Conservation (phyloP, 768 basidiomycete species). For the Lactarius hatsudake region DNA sequence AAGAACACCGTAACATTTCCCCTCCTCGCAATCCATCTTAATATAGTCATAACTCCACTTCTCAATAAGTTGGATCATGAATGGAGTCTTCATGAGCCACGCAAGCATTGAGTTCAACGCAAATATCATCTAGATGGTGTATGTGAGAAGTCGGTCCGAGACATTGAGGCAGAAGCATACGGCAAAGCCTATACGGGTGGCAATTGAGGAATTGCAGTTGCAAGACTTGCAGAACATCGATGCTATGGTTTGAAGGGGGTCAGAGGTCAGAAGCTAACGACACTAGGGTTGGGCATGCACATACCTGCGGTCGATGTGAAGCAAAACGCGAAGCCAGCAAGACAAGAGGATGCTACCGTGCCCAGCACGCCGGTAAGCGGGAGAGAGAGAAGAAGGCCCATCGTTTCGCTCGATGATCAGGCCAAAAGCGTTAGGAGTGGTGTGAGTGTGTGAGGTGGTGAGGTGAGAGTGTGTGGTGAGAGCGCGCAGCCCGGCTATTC, state of each 20-base stretch:
- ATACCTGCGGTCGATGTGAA: constrained; percentile 82
- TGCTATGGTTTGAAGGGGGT: constrained; percentile 44
- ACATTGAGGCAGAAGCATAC: constrained; percentile 43
- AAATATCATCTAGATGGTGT: constrained; percentile 75
- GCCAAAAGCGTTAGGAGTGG: not conserved
- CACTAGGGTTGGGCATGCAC: constrained; percentile 27
- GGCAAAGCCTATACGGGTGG: constrained; percentile 93
- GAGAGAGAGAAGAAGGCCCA: constrained; percentile 74
- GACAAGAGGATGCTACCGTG: constrained; percentile 76
- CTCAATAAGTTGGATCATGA: constrained; percentile 82
- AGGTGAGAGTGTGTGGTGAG: not conserved
- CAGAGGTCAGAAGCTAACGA: constrained; percentile 15
- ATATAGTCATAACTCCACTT: constrained; percentile 96
- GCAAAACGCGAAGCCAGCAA: constrained; percentile 81
- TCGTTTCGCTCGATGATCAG: constrained; percentile 33
- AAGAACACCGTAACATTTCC: constrained; percentile 94
- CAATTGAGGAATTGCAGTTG: constrained; percentile 98
- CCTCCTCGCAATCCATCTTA: constrained; percentile 93
- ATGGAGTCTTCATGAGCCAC: constrained; percentile 93
- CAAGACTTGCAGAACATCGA: constrained; percentile 98
- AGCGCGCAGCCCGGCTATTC: not conserved
- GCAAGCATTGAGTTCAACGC: constrained; percentile 92
- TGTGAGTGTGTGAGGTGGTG: not conserved
- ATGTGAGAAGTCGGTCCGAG: not conserved
- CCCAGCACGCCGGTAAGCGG: constrained; percentile 67